Percentiles rank a stretch among this genome's conserved stretches.
These are phyloP conservation scores for Xylaria sp. DNA, from an alignment of 2,329 filamentous ascomycete species.

Conservation along the genomic window DNA sequence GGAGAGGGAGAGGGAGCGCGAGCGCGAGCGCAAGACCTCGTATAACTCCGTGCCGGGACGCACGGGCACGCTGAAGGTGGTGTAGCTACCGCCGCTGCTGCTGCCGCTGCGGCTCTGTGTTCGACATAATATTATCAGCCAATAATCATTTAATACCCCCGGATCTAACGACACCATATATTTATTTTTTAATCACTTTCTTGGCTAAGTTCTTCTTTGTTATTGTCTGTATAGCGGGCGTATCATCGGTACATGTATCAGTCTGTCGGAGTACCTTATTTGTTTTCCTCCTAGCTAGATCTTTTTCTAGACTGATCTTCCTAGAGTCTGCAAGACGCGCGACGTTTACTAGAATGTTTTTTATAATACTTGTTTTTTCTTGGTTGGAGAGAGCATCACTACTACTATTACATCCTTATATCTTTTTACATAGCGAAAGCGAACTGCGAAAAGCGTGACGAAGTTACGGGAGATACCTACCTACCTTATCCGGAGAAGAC, in stretches of 20 bases:
- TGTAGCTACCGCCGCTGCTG: constrained; percentile 19
- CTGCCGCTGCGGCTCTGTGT: no score
- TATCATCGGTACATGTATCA: no score
- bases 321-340: no score
- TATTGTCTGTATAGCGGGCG: neutral
- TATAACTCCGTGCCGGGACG: constrained; percentile 36
- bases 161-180: neutral
- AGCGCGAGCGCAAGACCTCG: constrained; percentile 25
- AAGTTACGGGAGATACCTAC: neutral
- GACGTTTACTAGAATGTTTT: neutral
- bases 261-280: no score
- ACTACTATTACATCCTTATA: no score
- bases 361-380: neutral
- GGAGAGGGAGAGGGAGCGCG: constrained; percentile 25
- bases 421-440: no score
- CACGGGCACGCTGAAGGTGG: constrained; percentile 37
- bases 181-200: neutral
- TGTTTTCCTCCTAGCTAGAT: neutral
- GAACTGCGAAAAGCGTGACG: neutral
- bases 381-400: neutral
- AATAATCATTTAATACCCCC: neutral
- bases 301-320: neutral
- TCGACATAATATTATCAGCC: neutral
- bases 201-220: neutral
- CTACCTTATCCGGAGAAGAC: no score